A percentile compares a stretch with the other conserved stretches of the same genome.
Evolutionary conservation across 2,329 filamentous ascomycete genomes (phyloP).

Genomic region (Penicillium sp.): DNA sequence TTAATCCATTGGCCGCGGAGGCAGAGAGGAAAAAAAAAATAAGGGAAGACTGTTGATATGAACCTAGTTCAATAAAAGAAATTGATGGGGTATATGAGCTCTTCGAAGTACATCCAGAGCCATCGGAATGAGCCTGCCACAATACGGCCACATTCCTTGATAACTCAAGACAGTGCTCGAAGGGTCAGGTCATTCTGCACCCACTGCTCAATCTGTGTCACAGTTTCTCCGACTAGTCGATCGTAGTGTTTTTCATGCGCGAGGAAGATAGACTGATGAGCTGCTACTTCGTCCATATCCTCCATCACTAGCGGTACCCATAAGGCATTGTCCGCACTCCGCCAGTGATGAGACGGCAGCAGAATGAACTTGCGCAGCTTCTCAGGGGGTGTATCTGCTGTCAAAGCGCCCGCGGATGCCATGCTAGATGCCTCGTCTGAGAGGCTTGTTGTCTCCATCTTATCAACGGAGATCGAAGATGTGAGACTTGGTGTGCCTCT

Average conservation of each 20-base stretch:
- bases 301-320: conserved; percentile 83
- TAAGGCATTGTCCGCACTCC: conserved; percentile 62
- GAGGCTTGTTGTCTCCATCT: not conserved
- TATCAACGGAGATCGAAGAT: not conserved
- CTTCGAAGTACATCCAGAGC: not conserved
- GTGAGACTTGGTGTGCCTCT: not conserved
- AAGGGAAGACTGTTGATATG: not conserved
- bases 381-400: conserved; percentile 31
- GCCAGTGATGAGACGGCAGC: conserved; percentile 59
- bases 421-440: conserved; percentile 10
- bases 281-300: conserved; percentile 79
- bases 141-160: not conserved
- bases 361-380: conserved; percentile 79
- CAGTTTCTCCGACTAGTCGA: conserved; percentile 71
- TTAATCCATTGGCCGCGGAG: too few species aligned
- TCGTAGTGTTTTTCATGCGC: conserved; percentile 69
- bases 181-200: conserved; percentile 41
- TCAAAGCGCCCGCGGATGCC: not conserved
- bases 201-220: conserved; percentile 68
- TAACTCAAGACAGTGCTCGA: not conserved
- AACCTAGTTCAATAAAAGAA: not conserved
- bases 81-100: not conserved
- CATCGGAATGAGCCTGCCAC: not conserved
- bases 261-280: conserved; percentile 81
- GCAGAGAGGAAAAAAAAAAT: too few species aligned